Evolutionary conservation across 2,329 filamentous ascomycete species (phyloP).

Genomic region (Claviceps paspali): DNA sequence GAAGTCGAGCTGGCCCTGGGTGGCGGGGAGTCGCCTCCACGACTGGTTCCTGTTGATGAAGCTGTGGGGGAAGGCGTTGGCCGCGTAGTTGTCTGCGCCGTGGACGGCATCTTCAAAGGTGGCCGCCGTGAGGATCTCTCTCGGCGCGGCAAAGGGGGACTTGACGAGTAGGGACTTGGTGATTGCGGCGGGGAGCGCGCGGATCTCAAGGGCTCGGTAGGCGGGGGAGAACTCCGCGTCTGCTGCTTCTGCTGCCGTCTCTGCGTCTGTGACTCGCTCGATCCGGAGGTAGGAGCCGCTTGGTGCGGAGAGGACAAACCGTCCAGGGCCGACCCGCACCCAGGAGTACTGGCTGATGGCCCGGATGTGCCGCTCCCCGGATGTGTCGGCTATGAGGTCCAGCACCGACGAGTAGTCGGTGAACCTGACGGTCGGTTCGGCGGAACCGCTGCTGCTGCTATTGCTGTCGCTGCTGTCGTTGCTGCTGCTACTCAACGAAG

Average conservation of each 20-base stretch:
- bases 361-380: slow-evolving; percentile 64
- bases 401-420: slow-evolving; percentile 87
- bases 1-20: slow-evolving; percentile 49
- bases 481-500: slow-evolving; percentile 3
- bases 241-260: too few relatives aligned
- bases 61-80: slow-evolving; percentile 45
- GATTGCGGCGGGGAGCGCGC: slow-evolving; percentile 26
- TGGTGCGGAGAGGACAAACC: slow-evolving; percentile 55
- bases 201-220: slow-evolving; percentile 32
- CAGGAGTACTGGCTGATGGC: slow-evolving; percentile 61
- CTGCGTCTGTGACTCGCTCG: slow-evolving; percentile 22
- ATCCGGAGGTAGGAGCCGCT: slow-evolving; percentile 47
- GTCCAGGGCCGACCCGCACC: slow-evolving; percentile 60
- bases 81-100: slow-evolving; percentile 70
- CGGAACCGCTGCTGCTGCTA: slow-evolving; percentile 1
- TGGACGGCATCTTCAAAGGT: slow-evolving; percentile 65
- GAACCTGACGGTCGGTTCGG: slow-evolving; percentile 47
- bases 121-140: slow-evolving; percentile 47
- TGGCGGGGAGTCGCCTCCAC: slow-evolving; percentile 58
- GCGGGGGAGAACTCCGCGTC: too few relatives aligned
- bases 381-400: slow-evolving; percentile 73
- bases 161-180: slow-evolving; percentile 48
- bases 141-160: slow-evolving; percentile 52
- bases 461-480: not conserved
- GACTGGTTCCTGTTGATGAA: slow-evolving; percentile 50